Conservation (phyloP, 2,329 filamentous ascomycete species). For the Epichloe hybrida region DNA sequence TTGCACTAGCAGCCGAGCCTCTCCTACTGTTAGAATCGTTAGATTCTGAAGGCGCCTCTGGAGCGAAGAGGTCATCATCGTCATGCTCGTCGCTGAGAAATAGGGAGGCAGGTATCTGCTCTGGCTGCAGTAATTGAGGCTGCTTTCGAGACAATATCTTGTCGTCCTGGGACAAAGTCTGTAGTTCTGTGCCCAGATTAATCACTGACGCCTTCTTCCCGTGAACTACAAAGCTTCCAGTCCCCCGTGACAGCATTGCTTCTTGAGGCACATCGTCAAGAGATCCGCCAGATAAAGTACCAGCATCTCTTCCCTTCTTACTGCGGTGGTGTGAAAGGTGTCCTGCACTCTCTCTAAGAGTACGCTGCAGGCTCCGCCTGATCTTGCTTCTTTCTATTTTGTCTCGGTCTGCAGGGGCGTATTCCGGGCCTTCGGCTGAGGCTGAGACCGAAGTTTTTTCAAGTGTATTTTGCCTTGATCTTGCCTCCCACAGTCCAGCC, state of each 20-base stretch:
- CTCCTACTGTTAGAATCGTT: constrained; percentile 36
- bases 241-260: constrained; percentile 62
- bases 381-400: constrained; percentile 53
- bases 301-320: constrained; percentile 57
- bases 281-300: constrained; percentile 9
- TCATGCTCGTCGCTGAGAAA: constrained; percentile 21
- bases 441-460: constrained; percentile 24
- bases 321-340: constrained; percentile 55
- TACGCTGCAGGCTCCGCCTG: constrained; percentile 77
- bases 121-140: constrained; percentile 16
- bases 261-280: constrained; percentile 33
- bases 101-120: constrained; percentile 23
- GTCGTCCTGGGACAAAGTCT: constrained; percentile 62
- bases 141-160: constrained; percentile 51
- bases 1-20: constrained; percentile 49
- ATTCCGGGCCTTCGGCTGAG: constrained; percentile 17
- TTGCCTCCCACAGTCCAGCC: constrained; percentile 45
- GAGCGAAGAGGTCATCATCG: constrained; percentile 40
- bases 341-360: constrained; percentile 66
- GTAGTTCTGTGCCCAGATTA: constrained; percentile 87
- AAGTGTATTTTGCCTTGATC: constrained; percentile 15
- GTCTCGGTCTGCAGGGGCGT: constrained; percentile 28
- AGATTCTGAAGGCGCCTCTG: constrained; percentile 29
- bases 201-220: constrained; percentile 97
- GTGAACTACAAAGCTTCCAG: constrained; percentile 88